These are phyloP conservation scores for Solanum gandarillasii DNA, from an alignment of 257 asterid genomes.

Conservation along the genomic window DNA sequence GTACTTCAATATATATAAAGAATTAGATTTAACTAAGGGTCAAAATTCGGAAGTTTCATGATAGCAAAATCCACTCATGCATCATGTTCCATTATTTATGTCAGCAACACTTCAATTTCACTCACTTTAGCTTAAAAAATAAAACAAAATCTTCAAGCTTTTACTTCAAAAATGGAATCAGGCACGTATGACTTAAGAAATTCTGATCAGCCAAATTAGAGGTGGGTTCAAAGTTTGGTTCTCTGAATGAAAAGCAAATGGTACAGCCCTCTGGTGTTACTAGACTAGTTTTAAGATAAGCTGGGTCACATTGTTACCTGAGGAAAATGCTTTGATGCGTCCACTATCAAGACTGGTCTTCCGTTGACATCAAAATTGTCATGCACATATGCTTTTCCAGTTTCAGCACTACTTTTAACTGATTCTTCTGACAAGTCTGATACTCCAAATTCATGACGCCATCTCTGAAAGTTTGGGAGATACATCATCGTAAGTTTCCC, in stretches of 20 bases:
- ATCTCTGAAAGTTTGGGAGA: conserved; percentile 34
- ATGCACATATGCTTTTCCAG: conserved; percentile 74
- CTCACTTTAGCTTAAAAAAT: neutral
- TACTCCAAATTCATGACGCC: conserved; percentile 72
- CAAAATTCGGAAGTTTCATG: neutral
- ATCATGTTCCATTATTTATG: neutral
- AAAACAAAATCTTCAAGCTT: neutral
- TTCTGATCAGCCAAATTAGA: neutral
- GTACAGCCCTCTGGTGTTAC: neutral
- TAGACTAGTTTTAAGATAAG: neutral
- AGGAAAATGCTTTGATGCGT: conserved; percentile 71
- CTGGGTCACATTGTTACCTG: conserved; percentile 36
- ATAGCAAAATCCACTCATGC: neutral
- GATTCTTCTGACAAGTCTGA: conserved; percentile 68
- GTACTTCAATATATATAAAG: neutral
- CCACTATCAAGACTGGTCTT: conserved; percentile 69
- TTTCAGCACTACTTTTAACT: conserved; percentile 35
- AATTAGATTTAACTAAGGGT: neutral
- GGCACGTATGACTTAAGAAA: neutral
- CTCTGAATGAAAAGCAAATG: neutral
- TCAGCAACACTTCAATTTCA: neutral
- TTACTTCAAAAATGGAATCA: neutral
- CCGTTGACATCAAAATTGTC: conserved; percentile 37
- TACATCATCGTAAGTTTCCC: neutral
- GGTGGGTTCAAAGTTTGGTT: neutral